Evolutionary conservation across 2,329 filamentous ascomycete genomes (phyloP).

Genomic region (Fusarium continuum): DNA sequence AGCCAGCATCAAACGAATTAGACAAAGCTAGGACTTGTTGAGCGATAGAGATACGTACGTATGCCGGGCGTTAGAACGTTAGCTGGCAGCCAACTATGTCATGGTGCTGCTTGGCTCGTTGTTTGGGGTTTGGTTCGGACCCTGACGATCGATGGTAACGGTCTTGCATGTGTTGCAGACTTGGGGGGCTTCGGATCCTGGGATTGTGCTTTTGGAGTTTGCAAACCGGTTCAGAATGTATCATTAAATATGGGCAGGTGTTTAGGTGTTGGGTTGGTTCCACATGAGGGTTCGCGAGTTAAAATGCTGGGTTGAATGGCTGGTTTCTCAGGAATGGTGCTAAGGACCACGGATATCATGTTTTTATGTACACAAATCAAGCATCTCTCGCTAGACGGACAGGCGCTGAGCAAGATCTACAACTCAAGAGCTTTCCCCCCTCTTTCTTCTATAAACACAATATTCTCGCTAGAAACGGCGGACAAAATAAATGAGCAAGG

Average conservation of each 20-base stretch:
- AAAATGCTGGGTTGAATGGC: slow-evolving; percentile 1
- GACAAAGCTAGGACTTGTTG: not conserved
- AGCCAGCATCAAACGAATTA: not conserved
- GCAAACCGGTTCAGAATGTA: slow-evolving; percentile 2
- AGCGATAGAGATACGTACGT: not conserved
- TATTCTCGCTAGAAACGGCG: slow-evolving; percentile 10
- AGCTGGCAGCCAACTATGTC: not conserved
- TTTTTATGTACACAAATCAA: slow-evolving; percentile 35
- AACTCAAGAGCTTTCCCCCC: slow-evolving; percentile 18
- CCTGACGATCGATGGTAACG: not conserved
- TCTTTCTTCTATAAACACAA: slow-evolving; percentile 20
- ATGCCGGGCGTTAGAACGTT: not conserved
- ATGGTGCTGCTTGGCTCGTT: not conserved
- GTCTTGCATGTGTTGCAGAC: not conserved
- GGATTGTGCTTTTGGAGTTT: not conserved
- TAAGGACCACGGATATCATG: slow-evolving; percentile 32
- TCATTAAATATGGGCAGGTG: slow-evolving; percentile 4
- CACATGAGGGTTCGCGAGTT: not conserved
- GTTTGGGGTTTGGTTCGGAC: not conserved
- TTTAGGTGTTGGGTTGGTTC: slow-evolving; percentile 1
- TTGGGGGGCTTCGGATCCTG: slow-evolving; percentile 1
- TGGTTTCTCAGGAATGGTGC: slow-evolving; percentile 12
- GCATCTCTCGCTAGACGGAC: slow-evolving; percentile 27
- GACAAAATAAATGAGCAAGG: slow-evolving; percentile 11
- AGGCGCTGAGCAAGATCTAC: slow-evolving; percentile 17